Evolutionary conservation across 352 stramenopile genomes (phyloP), one percentile per base, ranked within the genome.

Genomic region (Thalassiosira ordinaria): DNA sequence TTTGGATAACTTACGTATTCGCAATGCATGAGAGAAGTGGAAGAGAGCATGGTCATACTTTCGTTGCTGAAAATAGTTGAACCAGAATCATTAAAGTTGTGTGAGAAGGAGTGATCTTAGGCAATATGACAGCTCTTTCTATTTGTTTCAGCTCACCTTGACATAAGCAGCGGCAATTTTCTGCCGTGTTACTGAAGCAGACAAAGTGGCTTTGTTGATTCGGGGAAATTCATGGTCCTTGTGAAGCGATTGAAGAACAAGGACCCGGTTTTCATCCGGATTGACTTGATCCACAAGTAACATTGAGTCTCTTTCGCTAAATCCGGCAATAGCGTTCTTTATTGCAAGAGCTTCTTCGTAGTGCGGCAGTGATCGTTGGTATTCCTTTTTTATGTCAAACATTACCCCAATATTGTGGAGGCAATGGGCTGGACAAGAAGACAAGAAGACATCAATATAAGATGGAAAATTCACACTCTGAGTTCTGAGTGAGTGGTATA

Each of bases 361-460:
- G 53, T 86, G 78, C 26, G 78, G 78, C 24, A 80, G 49, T 70
- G 78, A 82, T 59, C 78, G 49, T 39, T 82, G 16, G 26, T 86
- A 81, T n/a, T 86, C 78, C 18, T 79, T 79, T 37, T 86, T 86
- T 0, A 82, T 86, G 29, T 86, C 78, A 46, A 86, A 86, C 16
- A 86, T 65, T 37, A 80, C 59, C 22, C 78, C 78, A 24, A 86
- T 82, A 63, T 86, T 86, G 37, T 86, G 78, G 13, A 86, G 66
- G 27, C 78, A 86, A 68, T 86, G 78, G 11, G 78, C 78, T 80
- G 44, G 62, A 68, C 33, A 22, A 26, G n/a, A 47, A 22, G 22
- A 27, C 0, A 59, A 20, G 20, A n/a, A 79, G 3, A 59, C 61
- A 49, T 24, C 13, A 47, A 18, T 37, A 5, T 18, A 44, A 35